A percentile compares a stretch with the other conserved stretches of the same genome.
These are phyloP conservation scores for Iodosphaeria phyllophila DNA, from an alignment of 2,329 filamentous ascomycete species.

Conservation along the genomic window DNA sequence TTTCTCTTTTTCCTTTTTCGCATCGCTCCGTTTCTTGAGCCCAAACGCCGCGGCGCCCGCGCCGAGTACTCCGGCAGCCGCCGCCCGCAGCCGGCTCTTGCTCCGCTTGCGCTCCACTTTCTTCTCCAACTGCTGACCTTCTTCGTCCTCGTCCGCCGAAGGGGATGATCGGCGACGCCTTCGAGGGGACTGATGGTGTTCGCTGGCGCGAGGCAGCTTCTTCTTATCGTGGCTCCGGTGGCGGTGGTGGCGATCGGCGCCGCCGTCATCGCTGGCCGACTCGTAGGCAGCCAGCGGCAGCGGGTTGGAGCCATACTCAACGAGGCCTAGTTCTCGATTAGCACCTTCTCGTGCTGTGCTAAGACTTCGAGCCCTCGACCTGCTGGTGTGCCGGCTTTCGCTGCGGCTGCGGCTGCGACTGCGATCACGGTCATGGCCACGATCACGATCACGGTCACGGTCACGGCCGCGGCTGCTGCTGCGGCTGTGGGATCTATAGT, in stretches of 20 bases:
- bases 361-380: slow-evolving; percentile 17
- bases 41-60: slow-evolving; percentile 43
- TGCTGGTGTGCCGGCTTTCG: slow-evolving; percentile 22
- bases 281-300: slow-evolving; percentile 27
- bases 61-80: slow-evolving; percentile 34
- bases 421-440: slow-evolving; percentile 5
- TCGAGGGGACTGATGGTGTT: too few species aligned
- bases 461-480: too few species aligned
- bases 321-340: slow-evolving; percentile 49
- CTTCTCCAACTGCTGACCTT: slow-evolving; percentile 9
- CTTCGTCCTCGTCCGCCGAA: not conserved
- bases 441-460: too few species aligned
- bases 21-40: slow-evolving; percentile 38
- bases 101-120: slow-evolving; percentile 28
- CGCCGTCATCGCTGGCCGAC: slow-evolving; percentile 25
- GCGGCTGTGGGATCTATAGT: too few species aligned
- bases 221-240: slow-evolving; percentile 16
- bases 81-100: slow-evolving; percentile 31
- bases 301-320: slow-evolving; percentile 45
- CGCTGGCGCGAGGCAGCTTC: too few species aligned
- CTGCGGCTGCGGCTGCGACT: slow-evolving; percentile 24
- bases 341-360: slow-evolving; percentile 25
- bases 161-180: slow-evolving; percentile 11
- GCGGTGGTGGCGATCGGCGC: slow-evolving; percentile 19
- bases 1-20: slow-evolving; percentile 22